Evolutionary conservation across 2,329 filamentous ascomycete species (phyloP).

Genomic region (Calonectria fujianensis): DNA sequence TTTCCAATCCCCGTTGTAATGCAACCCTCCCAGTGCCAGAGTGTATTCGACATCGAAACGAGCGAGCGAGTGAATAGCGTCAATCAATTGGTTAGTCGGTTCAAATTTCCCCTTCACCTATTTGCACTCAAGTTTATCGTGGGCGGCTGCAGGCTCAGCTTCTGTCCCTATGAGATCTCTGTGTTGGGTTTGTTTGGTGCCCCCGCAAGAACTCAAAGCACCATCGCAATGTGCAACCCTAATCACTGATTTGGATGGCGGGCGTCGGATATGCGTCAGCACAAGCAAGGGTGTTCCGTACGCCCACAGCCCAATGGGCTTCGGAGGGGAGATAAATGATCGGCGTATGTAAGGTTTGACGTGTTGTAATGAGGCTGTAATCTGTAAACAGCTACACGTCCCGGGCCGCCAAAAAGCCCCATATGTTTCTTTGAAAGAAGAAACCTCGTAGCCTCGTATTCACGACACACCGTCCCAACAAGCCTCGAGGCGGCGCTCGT

Average conservation of each 20-base stretch:
- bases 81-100: slow-evolving; percentile 45
- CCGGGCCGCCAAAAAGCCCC: slow-evolving; percentile 7
- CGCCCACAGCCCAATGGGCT: background rate
- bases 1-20: slow-evolving; percentile 39
- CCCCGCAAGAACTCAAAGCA: slow-evolving; percentile 35
- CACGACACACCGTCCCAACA: slow-evolving; percentile 13
- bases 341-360: slow-evolving; percentile 11
- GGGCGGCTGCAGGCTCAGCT: slow-evolving; percentile 1
- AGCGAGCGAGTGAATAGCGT: slow-evolving; percentile 31
- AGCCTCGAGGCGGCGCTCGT: background rate
- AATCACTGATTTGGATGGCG: slow-evolving; percentile 6
- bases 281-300: slow-evolving; percentile 13
- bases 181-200: slow-evolving; percentile 31
- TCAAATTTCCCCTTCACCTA: background rate
- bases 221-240: slow-evolving; percentile 8
- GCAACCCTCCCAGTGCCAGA: slow-evolving; percentile 46
- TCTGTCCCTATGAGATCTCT: slow-evolving; percentile 41
- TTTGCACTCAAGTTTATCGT: slow-evolving; percentile 7
- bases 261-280: slow-evolving; percentile 29
- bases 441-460: slow-evolving; percentile 14
- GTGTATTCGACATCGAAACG: slow-evolving; percentile 40
- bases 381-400: slow-evolving; percentile 19
- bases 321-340: slow-evolving; percentile 20
- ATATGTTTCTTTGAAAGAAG: slow-evolving; percentile 14
- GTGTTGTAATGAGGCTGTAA: slow-evolving; percentile 28